These are phyloP conservation scores for Endocalyx cinctus DNA, from an alignment of 2,329 filamentous ascomycete genomes.

Conservation along the genomic window DNA sequence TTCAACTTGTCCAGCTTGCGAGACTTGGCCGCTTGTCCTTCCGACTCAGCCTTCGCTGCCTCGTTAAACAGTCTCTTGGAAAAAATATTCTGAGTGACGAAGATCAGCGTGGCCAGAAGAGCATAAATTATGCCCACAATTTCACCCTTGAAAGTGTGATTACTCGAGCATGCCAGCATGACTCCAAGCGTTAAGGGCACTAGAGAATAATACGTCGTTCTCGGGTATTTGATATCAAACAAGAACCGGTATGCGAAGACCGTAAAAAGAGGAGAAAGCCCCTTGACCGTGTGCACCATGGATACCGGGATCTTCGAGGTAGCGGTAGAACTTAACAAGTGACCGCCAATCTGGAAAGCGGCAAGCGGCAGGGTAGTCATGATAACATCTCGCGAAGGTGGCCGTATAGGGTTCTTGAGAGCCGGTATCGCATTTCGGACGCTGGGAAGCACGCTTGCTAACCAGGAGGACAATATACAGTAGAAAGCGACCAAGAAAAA, in stretches of 20 bases:
- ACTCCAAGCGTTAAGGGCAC: conserved; percentile 93
- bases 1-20: conserved; percentile 96
- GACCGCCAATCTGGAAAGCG: conserved; percentile 86
- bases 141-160: conserved; percentile 72
- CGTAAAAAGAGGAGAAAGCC: conserved; percentile 90
- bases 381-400: conserved; percentile 76
- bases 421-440: conserved; percentile 71
- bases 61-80: conserved; percentile 98
- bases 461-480: conserved; percentile 74
- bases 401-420: conserved; percentile 77
- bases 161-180: conserved; percentile 90
- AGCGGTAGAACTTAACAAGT: conserved; percentile 89
- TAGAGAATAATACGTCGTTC: conserved; percentile 80
- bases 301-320: conserved; percentile 95
- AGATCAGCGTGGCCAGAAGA: conserved; percentile 84
- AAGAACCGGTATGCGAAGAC: conserved; percentile 88
- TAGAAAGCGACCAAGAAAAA: conserved; percentile 89
- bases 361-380: conserved; percentile 86
- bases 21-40: conserved; percentile 56
- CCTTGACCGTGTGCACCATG: conserved; percentile 97
- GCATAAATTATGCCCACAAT: conserved; percentile 87
- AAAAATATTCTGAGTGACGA: conserved; percentile 97
- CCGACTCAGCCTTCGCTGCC: conserved; percentile 76
- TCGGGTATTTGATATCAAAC: conserved; percentile 83
- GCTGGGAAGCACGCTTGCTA: conserved; percentile 67